phyloP scores from a whole-genome alignment of 1,284 basidiomycete genomes.

The Somion occarium region DNA sequence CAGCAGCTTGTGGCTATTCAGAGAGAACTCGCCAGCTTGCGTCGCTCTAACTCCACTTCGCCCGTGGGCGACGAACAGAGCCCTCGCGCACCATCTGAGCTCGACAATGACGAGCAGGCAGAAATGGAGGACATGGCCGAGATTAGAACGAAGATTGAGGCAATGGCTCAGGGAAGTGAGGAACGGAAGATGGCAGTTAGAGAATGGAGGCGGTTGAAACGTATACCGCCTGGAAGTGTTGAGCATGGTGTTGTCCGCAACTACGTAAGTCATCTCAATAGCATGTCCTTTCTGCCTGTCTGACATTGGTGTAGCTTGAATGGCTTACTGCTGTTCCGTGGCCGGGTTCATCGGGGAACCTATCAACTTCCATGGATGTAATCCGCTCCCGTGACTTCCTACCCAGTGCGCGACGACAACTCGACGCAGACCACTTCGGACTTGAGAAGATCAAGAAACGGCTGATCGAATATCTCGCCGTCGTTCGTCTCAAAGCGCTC shows the following conservation, averaged over 20 bases:
- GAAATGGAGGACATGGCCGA: constrained; percentile 79
- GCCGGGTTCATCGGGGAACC: constrained; percentile 39
- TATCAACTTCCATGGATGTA: constrained; percentile 25
- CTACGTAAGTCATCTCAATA: constrained; percentile 48
- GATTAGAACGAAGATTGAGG: constrained; percentile 75
- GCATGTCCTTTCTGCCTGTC: constrained; percentile 12
- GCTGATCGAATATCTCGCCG: constrained; percentile 85
- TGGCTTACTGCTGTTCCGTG: constrained; percentile 82
- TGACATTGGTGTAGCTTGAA: constrained; percentile 54
- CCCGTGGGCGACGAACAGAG: not conserved
- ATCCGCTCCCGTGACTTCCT: constrained; percentile 57
- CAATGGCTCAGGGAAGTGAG: constrained; percentile 70
- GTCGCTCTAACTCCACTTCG: constrained; percentile 19
- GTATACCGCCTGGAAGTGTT: constrained; percentile 65
- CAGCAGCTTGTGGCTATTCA: constrained; percentile 90
- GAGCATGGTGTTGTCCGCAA: constrained; percentile 75
- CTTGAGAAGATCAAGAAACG: constrained; percentile 89
- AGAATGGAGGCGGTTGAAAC: constrained; percentile 73
- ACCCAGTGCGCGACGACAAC: constrained; percentile 60
- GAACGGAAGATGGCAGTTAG: constrained; percentile 79
- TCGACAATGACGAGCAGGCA: constrained; percentile 71
- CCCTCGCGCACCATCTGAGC: constrained; percentile 35
- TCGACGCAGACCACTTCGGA: constrained; percentile 87
- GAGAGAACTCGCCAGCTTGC: constrained; percentile 72
- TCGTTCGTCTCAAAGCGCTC: constrained; percentile 75